phyloP scores from a whole-genome alignment of 345 rosid genomes.

The Euphorbia pulcherrima region DNA sequence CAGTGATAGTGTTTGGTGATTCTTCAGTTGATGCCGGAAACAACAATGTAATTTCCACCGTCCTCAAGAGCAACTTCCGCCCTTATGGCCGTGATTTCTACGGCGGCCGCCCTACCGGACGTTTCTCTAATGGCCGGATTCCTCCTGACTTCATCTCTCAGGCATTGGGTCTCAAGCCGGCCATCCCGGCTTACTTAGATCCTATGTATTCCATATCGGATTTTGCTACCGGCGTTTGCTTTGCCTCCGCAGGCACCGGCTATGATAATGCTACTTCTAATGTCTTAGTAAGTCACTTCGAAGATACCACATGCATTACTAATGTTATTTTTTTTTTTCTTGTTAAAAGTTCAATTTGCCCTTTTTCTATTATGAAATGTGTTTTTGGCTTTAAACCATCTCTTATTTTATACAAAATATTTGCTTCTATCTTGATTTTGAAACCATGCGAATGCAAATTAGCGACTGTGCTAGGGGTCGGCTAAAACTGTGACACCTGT shows the following conservation, averaged over 20 bases:
- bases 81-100: constrained; percentile 78
- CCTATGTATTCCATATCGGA: constrained; percentile 52
- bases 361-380: too few species aligned
- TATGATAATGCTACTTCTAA: constrained; percentile 69
- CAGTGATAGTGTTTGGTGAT: constrained; percentile 72
- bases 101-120: constrained; percentile 58
- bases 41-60: constrained; percentile 65
- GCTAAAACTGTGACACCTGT: too few species aligned
- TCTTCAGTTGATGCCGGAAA: constrained; percentile 79
- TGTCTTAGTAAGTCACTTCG: constrained; percentile 58
- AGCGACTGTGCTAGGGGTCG: too few species aligned
- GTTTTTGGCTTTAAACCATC: too few species aligned
- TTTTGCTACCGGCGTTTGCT: constrained; percentile 74
- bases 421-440: too few species aligned
- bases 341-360: too few species aligned
- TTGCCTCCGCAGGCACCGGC: constrained; percentile 93
- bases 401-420: too few species aligned
- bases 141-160: constrained; percentile 68
- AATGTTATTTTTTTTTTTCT: neutral
- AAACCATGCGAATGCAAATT: too few species aligned
- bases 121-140: constrained; percentile 75
- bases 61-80: constrained; percentile 59
- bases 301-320: neutral
- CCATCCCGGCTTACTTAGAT: constrained; percentile 76
- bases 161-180: constrained; percentile 64